Base-by-base conservation (phyloP, 2,329 filamentous ascomycete species). In the Fusarium sp. region DNA sequence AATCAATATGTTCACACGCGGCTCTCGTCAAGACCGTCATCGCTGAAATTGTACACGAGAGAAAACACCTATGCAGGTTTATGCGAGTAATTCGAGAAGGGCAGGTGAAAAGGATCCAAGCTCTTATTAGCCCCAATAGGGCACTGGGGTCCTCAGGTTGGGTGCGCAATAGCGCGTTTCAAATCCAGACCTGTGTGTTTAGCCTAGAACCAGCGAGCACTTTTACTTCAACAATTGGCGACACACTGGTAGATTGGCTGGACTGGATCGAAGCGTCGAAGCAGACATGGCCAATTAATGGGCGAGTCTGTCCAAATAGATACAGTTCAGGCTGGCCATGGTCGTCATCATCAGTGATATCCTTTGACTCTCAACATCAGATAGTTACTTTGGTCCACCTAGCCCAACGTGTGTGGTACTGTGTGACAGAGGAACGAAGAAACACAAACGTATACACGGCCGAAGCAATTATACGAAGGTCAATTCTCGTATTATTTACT, bases 151-250 rank as follows among this genome's bases (percentile, higher is more conserved):
- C 30, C n/a, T 75, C 42, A 70, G 66, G 74, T 61, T 47, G 66
- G 68, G 64, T 56, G 68, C 61, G 64, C 62, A 61, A 76, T 75
- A 72, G 74, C 66, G 74, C 52, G 74, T 76, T 76, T 76, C 74
- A 76, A 32, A 55, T 44, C 28, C 30, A 60, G 54, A 45, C 65
- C 70, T 60, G 66, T 67, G 73, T 59, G 64, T 60, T 51, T 55
- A 50, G 57, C 52, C 59, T 50, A 55, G 41, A 57, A 50, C 52
- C 28, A 54, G 54, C 30, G 71, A 57, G 41, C 50, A 55, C 56
- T 51, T 51, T 48, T 70, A 42, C 36, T 42, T 22, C 36, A 42
- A 51, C 47, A 66, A 69, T 75, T 75, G 68, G 68, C 56, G 44
- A 64, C 68, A 62, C 14, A 48, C 26, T 45, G 24, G 18, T 47